These are phyloP conservation scores for Puccinia triticina DNA, from an alignment of 1,284 basidiomycete genomes.

Conservation along the genomic window DNA sequence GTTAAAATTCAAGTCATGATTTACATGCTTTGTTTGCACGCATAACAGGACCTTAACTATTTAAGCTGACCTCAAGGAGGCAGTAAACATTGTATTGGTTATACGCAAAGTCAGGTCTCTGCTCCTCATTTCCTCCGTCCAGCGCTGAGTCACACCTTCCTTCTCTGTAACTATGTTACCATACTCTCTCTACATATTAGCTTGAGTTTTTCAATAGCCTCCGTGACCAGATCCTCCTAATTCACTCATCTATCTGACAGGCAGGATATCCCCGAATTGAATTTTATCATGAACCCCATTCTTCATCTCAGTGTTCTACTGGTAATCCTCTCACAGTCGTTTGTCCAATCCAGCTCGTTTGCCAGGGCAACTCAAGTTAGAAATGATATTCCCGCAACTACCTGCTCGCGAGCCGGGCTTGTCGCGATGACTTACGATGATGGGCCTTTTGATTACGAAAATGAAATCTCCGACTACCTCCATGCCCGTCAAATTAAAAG, in stretches of 20 bases:
- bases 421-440: conserved; percentile 42
- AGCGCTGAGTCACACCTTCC: too few species aligned
- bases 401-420: not conserved
- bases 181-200: not conserved
- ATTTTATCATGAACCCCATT: not conserved
- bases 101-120: too few species aligned
- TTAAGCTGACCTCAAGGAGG: too few species aligned
- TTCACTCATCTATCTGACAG: not conserved
- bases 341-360: not conserved
- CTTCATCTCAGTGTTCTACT: not conserved
- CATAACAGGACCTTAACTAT: too few species aligned
- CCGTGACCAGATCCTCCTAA: not conserved
- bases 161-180: not conserved
- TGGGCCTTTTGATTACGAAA: conserved; percentile 33
- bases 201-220: not conserved
- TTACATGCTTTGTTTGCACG: too few species aligned
- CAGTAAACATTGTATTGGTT: too few species aligned
- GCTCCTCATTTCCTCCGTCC: too few species aligned
- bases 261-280: not conserved
- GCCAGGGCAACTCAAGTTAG: not conserved
- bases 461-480: conserved; percentile 37
- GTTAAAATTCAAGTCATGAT: too few species aligned
- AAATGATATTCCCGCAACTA: not conserved
- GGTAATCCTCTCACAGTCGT: not conserved
- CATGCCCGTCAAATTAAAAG: conserved; percentile 11